Evolutionary conservation across 257 asterid genomes (phyloP), one percentile per base, ranked within the genome.

Genomic region (Lantana camara): DNA sequence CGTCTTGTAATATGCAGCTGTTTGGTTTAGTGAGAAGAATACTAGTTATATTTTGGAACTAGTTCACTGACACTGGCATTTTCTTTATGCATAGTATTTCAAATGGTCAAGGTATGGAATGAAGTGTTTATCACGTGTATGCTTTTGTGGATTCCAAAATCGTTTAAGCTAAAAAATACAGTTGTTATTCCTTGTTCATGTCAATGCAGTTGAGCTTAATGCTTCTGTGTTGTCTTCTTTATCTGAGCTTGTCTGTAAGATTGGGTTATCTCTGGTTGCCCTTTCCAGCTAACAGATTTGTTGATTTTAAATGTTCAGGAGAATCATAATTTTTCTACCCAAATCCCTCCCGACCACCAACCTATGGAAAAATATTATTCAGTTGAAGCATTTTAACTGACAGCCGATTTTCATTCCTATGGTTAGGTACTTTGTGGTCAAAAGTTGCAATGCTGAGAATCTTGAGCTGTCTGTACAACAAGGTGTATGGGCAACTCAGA

Each of bases 401-500:
- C 51, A 42, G 38, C 59, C 47, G 58, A 73, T 55, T 76, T 69
- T 66, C 69, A 60, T 81, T 61, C 63, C 69, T 70, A 45, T 74
- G 68, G 78, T 40, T 79, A 93, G 99, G 96, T 93, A 90, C 83
- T 93, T 93, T 72, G 93, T 93, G 63, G 97, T 93, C 77, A 93
- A 93, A 79, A 93, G 99, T 78, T 93, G 96, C 90, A 93, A 90
- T 75, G 82, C 85, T n/a, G 97, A 93, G 90, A 93, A 93, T 85
- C 82, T 93, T 79, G 97, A 90, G 63, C 85, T 93, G 68, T 93
- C 97, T 46, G 99, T 88, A 50, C 96, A 93, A 73, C 99, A 93
- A 85, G 99, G 99, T 74, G 94, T 90, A 55, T 90, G 99, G 99
- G 99, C 99, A 68, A 93, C 99, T 67, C 99, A 93, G 73, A 67